Evolutionary conservation across 768 basidiomycete species (phyloP).

Genomic region (Mycena rosella): DNA sequence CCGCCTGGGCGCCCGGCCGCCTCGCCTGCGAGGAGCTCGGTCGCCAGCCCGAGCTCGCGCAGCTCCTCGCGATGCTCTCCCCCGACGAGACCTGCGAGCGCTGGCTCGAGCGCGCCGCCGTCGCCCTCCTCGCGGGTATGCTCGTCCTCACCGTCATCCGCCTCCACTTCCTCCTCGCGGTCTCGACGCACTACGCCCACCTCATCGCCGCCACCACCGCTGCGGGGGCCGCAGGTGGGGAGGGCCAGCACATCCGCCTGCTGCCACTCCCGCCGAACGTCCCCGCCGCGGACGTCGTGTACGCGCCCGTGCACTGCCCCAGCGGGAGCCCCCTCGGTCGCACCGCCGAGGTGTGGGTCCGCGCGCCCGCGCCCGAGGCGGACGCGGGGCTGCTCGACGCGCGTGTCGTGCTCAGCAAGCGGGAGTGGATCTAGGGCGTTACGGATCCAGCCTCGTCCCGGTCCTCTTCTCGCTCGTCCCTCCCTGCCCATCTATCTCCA

Average conservation of each 20-base stretch:
- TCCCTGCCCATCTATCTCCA: too few relatives aligned
- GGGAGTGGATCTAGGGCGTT: constrained; percentile 33
- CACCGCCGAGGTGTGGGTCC: constrained; percentile 29
- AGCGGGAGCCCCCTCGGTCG: not conserved
- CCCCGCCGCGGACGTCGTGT: constrained; percentile 23
- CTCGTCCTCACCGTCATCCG: constrained; percentile 74
- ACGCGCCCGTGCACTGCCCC: constrained; percentile 28
- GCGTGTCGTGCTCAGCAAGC: constrained; percentile 30
- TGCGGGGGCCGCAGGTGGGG: not conserved
- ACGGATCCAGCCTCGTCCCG: too few relatives aligned
- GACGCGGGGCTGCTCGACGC: constrained; percentile 31
- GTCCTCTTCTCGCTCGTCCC: too few relatives aligned
- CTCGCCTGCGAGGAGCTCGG: constrained; percentile 73
- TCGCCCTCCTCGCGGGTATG: constrained; percentile 70
- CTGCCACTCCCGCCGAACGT: constrained; percentile 30
- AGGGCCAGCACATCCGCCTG: constrained; percentile 23
- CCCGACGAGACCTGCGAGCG: constrained; percentile 79
- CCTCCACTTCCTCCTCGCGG: constrained; percentile 81
- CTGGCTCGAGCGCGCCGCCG: constrained; percentile 77
- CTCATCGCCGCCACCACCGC: not conserved
- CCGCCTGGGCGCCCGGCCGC: constrained; percentile 50
- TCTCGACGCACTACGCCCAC: constrained; percentile 43
- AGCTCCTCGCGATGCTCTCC: constrained; percentile 71
- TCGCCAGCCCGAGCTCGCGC: constrained; percentile 77
- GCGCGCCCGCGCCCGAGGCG: constrained; percentile 1